Evolutionary conservation across 176 grass and related monocot genomes (phyloP).

Genomic region (Thalia dealbata): DNA sequence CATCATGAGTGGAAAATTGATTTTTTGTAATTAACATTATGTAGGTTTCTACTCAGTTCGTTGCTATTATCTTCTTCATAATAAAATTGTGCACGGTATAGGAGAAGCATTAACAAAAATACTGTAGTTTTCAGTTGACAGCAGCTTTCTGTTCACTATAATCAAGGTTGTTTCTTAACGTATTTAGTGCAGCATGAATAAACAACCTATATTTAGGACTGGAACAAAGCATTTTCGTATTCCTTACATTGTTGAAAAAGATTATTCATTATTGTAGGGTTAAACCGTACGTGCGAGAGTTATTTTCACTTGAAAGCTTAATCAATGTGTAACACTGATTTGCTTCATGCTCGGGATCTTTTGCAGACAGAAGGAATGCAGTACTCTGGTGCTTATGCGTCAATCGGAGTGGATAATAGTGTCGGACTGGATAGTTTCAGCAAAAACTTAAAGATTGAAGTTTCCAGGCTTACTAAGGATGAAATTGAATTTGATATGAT

Average conservation of each 20-base stretch:
- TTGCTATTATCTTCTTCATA: too few relatives aligned
- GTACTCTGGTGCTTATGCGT: slow-evolving; percentile 54
- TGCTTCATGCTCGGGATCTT: not conserved
- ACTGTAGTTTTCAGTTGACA: too few relatives aligned
- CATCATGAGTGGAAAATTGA: too few relatives aligned
- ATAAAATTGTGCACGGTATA: too few relatives aligned
- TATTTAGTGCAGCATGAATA: not conserved
- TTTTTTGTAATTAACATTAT: too few relatives aligned
- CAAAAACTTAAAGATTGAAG: slow-evolving; percentile 52
- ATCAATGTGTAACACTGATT: not conserved
- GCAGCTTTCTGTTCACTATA: too few relatives aligned
- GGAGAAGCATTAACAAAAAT: too few relatives aligned
- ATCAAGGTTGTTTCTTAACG: too few relatives aligned
- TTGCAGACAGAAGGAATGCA: slow-evolving; percentile 67
- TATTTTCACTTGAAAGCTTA: not conserved
- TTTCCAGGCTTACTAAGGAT: slow-evolving; percentile 61
- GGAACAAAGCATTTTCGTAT: not conserved
- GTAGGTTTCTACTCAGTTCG: too few relatives aligned
- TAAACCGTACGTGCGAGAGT: not conserved
- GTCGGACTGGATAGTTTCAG: slow-evolving; percentile 38
- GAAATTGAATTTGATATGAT: slow-evolving; percentile 98
- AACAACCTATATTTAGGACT: not conserved
- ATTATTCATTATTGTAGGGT: not conserved
- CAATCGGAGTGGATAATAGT: slow-evolving; percentile 58
- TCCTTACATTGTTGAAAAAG: not conserved